Conservation (phyloP, 768 basidiomycete genomes). For the Termitomyces sp. region DNA sequence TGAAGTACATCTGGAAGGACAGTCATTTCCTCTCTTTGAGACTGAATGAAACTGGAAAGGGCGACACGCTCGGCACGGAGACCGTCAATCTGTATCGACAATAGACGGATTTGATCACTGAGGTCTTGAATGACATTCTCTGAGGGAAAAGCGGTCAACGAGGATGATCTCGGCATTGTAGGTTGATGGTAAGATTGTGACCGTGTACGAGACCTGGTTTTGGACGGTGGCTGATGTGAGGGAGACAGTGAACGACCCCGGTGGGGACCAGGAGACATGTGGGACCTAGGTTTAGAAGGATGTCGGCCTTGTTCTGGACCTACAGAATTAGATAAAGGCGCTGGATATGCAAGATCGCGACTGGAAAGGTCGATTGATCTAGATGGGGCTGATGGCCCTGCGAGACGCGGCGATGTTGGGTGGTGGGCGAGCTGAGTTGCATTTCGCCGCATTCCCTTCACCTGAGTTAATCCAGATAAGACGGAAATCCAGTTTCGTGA, state of each 20-base stretch:
- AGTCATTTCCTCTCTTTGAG: slow-evolving; percentile 1
- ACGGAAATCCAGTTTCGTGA: background rate
- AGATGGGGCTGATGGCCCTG: background rate
- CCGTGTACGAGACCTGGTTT: background rate
- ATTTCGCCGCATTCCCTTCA: slow-evolving; percentile 5
- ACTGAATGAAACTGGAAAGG: slow-evolving; percentile 11
- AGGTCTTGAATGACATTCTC: slow-evolving; percentile 11
- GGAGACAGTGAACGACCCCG: background rate
- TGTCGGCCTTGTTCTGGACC: background rate
- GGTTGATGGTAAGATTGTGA: background rate
- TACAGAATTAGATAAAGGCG: background rate
- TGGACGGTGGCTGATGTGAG: background rate
- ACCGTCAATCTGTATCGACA: slow-evolving; percentile 24
- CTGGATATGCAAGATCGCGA: background rate
- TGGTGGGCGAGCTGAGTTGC: background rate
- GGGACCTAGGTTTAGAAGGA: background rate
- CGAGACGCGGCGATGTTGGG: background rate
- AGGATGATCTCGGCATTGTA: background rate
- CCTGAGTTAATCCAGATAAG: background rate
- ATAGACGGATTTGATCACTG: slow-evolving; percentile 24
- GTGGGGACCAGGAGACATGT: background rate
- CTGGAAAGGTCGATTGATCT: too few relatives aligned
- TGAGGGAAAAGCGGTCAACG: background rate
- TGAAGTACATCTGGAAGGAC: background rate
- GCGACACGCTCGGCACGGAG: slow-evolving; percentile 25